A percentile compares a stretch with the other conserved stretches of the same genome.
Evolutionary conservation across 1,284 basidiomycete genomes (phyloP).

Genomic region (Schizophyllum commune): DNA sequence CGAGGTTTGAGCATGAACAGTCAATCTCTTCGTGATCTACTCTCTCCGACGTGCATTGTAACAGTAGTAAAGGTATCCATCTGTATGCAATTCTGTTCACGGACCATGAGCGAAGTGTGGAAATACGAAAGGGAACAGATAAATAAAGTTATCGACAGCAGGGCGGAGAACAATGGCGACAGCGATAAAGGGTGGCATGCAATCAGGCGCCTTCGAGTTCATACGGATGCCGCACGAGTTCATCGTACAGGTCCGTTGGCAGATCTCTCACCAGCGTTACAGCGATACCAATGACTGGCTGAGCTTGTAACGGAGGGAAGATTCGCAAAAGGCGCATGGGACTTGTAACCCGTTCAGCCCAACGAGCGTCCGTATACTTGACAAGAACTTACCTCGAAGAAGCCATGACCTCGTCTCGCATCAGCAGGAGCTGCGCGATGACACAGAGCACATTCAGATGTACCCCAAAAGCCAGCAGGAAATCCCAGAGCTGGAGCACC

Average conservation of each 20-base stretch:
- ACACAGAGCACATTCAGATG: slow-evolving; percentile 95
- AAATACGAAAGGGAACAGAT: not conserved
- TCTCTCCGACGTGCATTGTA: no score
- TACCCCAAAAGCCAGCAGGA: slow-evolving; percentile 91
- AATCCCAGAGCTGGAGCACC: slow-evolving; percentile 95
- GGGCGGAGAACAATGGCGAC: slow-evolving; percentile 4
- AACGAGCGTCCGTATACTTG: not conserved
- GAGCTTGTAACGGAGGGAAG: slow-evolving; percentile 86
- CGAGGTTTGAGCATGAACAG: no score
- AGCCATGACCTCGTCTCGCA: slow-evolving; percentile 82
- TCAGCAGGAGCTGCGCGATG: slow-evolving; percentile 88
- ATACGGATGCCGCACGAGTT: slow-evolving; percentile 87
- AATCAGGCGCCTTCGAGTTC: slow-evolving; percentile 36
- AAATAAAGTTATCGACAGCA: not conserved
- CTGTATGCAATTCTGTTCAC: not conserved
- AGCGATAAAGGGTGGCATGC: not conserved
- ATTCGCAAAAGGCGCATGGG: slow-evolving; percentile 95
- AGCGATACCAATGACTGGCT: slow-evolving; percentile 85
- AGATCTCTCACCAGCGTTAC: slow-evolving; percentile 90
- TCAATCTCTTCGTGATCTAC: no score
- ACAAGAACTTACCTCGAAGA: slow-evolving; percentile 60
- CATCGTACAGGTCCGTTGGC: slow-evolving; percentile 82
- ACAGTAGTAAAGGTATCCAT: no score
- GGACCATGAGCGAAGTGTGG: not conserved
- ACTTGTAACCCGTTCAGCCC: slow-evolving; percentile 32